Conservation (phyloP, 2,329 filamentous ascomycete species). For the Scolecobasidium constrictum region DNA sequence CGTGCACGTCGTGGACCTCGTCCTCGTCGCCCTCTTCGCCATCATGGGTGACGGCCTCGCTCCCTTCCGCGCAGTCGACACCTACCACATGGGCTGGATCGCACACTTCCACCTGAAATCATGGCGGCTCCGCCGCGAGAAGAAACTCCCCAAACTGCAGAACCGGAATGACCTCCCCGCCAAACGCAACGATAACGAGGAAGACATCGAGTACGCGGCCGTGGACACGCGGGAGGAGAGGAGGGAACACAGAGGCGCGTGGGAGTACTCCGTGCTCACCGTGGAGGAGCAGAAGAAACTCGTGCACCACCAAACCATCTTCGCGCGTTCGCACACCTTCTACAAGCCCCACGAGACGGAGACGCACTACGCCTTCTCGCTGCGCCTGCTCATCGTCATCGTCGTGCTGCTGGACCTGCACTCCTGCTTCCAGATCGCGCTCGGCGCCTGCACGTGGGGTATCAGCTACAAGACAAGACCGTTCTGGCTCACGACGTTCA, state of each 20-base stretch:
- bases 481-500: constrained; percentile 65
- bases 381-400: constrained; percentile 62
- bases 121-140: constrained; percentile 53
- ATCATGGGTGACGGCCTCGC: constrained; percentile 52
- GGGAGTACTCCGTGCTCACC: constrained; percentile 52
- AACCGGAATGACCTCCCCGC: constrained; percentile 60
- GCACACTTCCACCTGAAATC: constrained; percentile 59
- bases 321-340: constrained; percentile 74
- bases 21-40: constrained; percentile 52
- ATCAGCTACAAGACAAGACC: constrained; percentile 61
- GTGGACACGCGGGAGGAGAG: constrained; percentile 13
- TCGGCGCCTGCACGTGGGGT: constrained; percentile 69
- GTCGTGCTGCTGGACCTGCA: constrained; percentile 73
- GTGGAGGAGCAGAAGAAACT: constrained; percentile 56
- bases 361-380: constrained; percentile 70
- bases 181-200: constrained; percentile 16
- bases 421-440: constrained; percentile 67
- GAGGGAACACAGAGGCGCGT: constrained; percentile 32
- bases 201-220: constrained; percentile 24
- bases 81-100: constrained; percentile 80
- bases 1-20: constrained; percentile 43
- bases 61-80: constrained; percentile 67
- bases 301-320: constrained; percentile 67
- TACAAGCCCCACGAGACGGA: constrained; percentile 82
- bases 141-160: constrained; percentile 48